Evolutionary conservation across 768 basidiomycete species (phyloP), one percentile per base, ranked within the genome.

Genomic region (Rhizopogon salebrosus): DNA sequence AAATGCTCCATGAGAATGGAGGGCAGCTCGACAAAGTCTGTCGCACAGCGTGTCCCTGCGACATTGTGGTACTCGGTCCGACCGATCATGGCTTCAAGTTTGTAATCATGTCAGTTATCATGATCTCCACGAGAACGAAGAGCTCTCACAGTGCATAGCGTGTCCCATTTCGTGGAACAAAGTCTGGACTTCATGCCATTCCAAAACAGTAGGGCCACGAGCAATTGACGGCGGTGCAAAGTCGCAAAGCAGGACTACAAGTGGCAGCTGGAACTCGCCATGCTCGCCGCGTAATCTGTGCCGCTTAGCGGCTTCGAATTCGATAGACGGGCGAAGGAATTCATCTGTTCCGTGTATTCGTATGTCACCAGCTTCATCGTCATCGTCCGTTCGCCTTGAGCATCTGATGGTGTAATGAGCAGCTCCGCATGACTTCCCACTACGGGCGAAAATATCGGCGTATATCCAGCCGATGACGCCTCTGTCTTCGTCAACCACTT

Each of bases 1-100:
- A 99, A 98, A 64, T 94, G 92, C 66, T 99, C 97, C 97, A 98
- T 98, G 20, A 99, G 81, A 61, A 98, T 94, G 9, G 95, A 98
- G 0, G 97, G 97, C 6, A 99, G 75, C 64, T 99, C 97, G 53
- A 98, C 95, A 62, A 99, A 97, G 65, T 99, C 97, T 0, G 97
- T 99, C 0, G 97, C 92, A 66, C 94, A 97, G 18, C 97, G 90
- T 1, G 97, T 99, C 14, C 97, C 97, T 0, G 95, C 86, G 5
- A 98, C 94, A 63, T 98, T 98, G 66, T 98, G 95, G 63, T 95
- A 97, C 62, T 95, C 94, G 7, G 95, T 98, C 41, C 91, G 80
- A 40, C 95, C 95, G 56, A 98, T 87, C 97, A 99, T 99, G 1
- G 97, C 95, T 98, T 22, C 8, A 23, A 34, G 3, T 13, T 34